These are phyloP conservation scores for Senna tora DNA, from an alignment of 306 rosid species.

Conservation along the genomic window DNA sequence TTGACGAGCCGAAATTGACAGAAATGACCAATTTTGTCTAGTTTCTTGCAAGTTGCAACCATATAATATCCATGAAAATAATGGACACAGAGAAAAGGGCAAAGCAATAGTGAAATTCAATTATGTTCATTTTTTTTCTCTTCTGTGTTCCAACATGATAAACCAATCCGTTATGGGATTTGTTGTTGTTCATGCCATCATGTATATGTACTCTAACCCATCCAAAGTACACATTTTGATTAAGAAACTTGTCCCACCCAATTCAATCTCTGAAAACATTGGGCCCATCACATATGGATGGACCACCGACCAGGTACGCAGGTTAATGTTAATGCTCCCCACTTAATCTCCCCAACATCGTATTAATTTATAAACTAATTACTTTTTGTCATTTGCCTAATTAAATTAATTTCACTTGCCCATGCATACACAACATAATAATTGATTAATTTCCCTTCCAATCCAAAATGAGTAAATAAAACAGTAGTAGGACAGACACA, in stretches of 20 bases:
- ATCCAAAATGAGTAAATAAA: conserved; percentile 21
- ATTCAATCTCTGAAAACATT: conserved; percentile 41
- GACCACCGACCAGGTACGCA: conserved; percentile 47
- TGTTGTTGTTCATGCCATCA: conserved; percentile 13
- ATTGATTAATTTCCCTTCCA: conserved; percentile 17
- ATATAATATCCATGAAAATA: conserved; percentile 33
- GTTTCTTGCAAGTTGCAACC: conserved; percentile 34
- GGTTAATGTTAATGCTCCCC: conserved; percentile 22
- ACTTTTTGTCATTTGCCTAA: conserved; percentile 43
- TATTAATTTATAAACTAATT: not conserved
- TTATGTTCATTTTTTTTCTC: conserved; percentile 28
- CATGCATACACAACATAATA: too few relatives aligned
- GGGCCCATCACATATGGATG: conserved; percentile 47
- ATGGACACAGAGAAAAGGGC: conserved; percentile 31
- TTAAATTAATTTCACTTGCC: not conserved
- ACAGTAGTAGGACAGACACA: not conserved
- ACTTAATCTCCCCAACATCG: conserved; percentile 17
- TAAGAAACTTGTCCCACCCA: conserved; percentile 44
- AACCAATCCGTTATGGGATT: conserved; percentile 39
- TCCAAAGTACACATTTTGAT: conserved; percentile 48
- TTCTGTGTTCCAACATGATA: conserved; percentile 33
- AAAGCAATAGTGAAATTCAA: conserved; percentile 36
- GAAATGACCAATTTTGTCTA: conserved; percentile 33
- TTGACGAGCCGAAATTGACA: conserved; percentile 3
- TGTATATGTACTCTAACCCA: conserved; percentile 39